Conservation (phyloP, 1,139 yeast species). For the Lodderomyces metapsilosis region DNA sequence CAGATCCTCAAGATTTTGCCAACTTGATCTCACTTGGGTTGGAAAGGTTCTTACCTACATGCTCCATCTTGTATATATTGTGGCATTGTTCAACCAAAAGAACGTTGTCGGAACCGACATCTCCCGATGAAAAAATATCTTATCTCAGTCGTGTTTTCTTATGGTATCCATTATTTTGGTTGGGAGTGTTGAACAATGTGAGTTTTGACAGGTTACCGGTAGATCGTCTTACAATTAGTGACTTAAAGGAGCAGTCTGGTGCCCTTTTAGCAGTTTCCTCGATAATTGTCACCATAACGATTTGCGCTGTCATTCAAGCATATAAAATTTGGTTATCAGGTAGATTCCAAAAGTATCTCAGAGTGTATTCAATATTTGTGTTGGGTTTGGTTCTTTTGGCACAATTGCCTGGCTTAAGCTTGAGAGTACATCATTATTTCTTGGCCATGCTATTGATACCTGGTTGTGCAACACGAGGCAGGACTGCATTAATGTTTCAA, state of each 20-base stretch:
- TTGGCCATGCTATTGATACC: constrained; percentile 77
- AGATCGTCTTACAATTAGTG: constrained; percentile 73
- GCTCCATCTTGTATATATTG: constrained; percentile 69
- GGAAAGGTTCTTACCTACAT: constrained; percentile 71
- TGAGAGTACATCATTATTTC: constrained; percentile 88
- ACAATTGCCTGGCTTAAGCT: constrained; percentile 63
- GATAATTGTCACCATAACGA: constrained; percentile 43
- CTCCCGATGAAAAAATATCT: constrained; percentile 23
- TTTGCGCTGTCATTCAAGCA: constrained; percentile 72
- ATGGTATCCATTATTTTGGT: constrained; percentile 85
- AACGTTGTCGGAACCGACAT: constrained; percentile 24
- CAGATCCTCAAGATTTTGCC: constrained; percentile 52
- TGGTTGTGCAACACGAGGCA: constrained; percentile 80
- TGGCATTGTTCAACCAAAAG: constrained; percentile 56
- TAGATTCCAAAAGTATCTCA: constrained; percentile 56
- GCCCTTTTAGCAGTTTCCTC: constrained; percentile 64
- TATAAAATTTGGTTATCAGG: constrained; percentile 80
- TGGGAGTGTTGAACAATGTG: constrained; percentile 80
- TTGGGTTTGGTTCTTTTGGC: constrained; percentile 46
- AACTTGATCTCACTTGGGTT: constrained; percentile 68
- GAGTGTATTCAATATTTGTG: constrained; percentile 51
- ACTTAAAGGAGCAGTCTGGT: constrained; percentile 73
- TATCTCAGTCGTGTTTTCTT: constrained; percentile 54
- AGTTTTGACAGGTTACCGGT: constrained; percentile 88
- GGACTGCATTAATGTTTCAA: constrained; percentile 70